Percentiles rank a stretch among this genome's conserved stretches.
Evolutionary conservation across 2,329 filamentous ascomycete species (phyloP).

Genomic region (Atkinsonella texensis): DNA sequence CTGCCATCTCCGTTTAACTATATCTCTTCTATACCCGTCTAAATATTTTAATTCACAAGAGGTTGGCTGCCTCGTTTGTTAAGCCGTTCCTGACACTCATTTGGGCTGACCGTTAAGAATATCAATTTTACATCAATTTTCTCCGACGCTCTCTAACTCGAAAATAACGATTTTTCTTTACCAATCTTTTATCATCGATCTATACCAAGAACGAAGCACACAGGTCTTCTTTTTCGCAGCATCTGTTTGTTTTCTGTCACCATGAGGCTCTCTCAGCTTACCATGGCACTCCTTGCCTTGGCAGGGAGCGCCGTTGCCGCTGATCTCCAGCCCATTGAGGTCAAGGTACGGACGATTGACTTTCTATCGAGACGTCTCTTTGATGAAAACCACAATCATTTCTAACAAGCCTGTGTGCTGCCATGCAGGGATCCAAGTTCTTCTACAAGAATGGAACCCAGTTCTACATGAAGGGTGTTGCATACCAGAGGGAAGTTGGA

Average conservation of each 20-base stretch:
- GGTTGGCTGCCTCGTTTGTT: conserved; percentile 7
- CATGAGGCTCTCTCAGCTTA: conserved; percentile 23
- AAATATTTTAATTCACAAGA: conserved; percentile 2
- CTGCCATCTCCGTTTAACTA: not conserved
- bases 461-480: conserved; percentile 80
- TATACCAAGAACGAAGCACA: not conserved
- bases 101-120: not conserved
- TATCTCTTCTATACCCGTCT: not conserved
- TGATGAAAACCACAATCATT: not conserved
- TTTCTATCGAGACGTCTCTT: not conserved
- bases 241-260: conserved; percentile 6
- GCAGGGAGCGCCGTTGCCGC: conserved; percentile 29
- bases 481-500: conserved; percentile 76
- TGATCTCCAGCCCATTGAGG: conserved; percentile 46
- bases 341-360: conserved; percentile 44
- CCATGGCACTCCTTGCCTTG: conserved; percentile 26
- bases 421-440: conserved; percentile 61
- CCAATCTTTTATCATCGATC: not conserved
- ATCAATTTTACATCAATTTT: conserved; percentile 1
- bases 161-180: not conserved
- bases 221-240: not conserved
- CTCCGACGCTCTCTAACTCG: conserved; percentile 2
- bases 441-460: conserved; percentile 66
- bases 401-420: not conserved
- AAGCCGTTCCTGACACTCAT: conserved; percentile 8